phyloP scores from a whole-genome alignment of 495 filamentous ascomycete genomes.

The Aeminium ludgeri region DNA sequence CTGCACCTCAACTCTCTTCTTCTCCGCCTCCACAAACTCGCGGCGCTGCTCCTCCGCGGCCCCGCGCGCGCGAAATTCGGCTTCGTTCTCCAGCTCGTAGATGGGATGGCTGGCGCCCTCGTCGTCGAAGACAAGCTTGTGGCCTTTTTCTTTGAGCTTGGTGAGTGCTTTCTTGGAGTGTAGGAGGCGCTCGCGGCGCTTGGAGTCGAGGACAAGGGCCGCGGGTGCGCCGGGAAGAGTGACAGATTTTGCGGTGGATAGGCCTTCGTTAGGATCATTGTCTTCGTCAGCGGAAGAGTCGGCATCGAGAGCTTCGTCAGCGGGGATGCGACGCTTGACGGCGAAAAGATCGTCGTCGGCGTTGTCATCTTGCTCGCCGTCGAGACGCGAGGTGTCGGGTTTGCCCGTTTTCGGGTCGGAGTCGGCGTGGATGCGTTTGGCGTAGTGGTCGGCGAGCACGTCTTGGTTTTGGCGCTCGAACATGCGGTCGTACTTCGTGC shows the following conservation, averaged over 20 bases:
- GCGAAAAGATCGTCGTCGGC: conserved; percentile 69
- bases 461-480: conserved; percentile 90
- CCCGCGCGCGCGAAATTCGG: conserved; percentile 55
- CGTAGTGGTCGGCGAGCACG: conserved; percentile 82
- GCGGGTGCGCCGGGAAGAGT: conserved; percentile 33
- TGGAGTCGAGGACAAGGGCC: conserved; percentile 69
- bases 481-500: conserved; percentile 93
- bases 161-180: conserved; percentile 85
- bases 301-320: conserved; percentile 18
- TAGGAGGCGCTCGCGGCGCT: conserved; percentile 80
- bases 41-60: conserved; percentile 55
- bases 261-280: conserved; percentile 1
- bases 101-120: conserved; percentile 68
- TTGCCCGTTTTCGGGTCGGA: conserved; percentile 13
- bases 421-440: conserved; percentile 57
- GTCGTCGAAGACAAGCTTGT: conserved; percentile 79
- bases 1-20: conserved; percentile 50
- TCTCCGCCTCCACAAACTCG: conserved; percentile 59
- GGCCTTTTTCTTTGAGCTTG: conserved; percentile 71
- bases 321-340: conserved; percentile 65
- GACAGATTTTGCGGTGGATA: no score
- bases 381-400: conserved; percentile 21
- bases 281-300: conserved; percentile 22
- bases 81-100: conserved; percentile 77
- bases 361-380: conserved; percentile 19